A percentile compares a stretch with the other conserved stretches of the same genome.
These are phyloP conservation scores for Daedaleopsis sinensis DNA, from an alignment of 768 basidiomycete genomes.

Conservation along the genomic window DNA sequence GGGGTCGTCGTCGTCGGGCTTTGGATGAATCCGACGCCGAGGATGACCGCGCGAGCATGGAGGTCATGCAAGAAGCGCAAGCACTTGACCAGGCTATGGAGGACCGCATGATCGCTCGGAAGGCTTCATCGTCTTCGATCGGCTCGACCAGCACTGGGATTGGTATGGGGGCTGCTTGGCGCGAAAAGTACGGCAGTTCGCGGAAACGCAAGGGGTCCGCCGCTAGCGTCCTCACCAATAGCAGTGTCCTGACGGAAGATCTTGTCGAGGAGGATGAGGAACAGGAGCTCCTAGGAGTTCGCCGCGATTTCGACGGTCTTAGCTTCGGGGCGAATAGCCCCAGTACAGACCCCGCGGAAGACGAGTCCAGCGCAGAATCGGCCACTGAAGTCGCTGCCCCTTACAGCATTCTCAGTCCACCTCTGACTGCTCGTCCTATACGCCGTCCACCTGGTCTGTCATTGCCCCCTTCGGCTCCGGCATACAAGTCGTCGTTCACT, in stretches of 20 bases:
- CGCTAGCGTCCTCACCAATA: conserved; percentile 67
- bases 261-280: conserved; percentile 86
- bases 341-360: conserved; percentile 38
- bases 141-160: conserved; percentile 49
- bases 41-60: conserved; percentile 55
- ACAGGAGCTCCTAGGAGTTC: conserved; percentile 66
- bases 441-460: conserved; percentile 15
- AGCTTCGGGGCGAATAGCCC: conserved; percentile 33
- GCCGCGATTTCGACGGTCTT: conserved; percentile 58
- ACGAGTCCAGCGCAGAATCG: conserved; percentile 25
- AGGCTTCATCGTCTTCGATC: conserved; percentile 66
- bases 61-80: conserved; percentile 76
- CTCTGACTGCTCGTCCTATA: conserved; percentile 29
- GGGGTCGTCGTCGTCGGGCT: conserved; percentile 68
- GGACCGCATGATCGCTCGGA: conserved; percentile 75
- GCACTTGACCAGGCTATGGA: conserved; percentile 89
- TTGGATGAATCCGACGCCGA: conserved; percentile 60
- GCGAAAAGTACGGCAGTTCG: conserved; percentile 55
- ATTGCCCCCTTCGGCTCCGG: conserved; percentile 31
- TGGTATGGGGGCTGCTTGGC: conserved; percentile 71
- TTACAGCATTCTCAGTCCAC: conserved; percentile 27
- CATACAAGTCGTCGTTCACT: conserved; percentile 59
- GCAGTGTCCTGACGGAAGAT: conserved; percentile 77
- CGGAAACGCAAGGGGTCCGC: conserved; percentile 77
- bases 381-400: conserved; percentile 33